Conservation (phyloP, 768 basidiomycete species). For the Pisolithus microcarpus region DNA sequence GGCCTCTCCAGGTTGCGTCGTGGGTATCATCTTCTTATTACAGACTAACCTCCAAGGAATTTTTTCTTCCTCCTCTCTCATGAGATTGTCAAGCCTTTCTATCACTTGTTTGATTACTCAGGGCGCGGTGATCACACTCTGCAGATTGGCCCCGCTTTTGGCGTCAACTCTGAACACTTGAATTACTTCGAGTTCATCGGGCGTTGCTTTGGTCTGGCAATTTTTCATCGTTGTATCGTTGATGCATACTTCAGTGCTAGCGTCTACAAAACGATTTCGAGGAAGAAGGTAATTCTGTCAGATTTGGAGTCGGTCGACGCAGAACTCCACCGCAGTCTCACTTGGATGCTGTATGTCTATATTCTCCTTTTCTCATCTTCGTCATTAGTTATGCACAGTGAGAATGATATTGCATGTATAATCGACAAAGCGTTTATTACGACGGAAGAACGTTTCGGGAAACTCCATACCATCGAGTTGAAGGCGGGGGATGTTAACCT, state of each 20-base stretch:
- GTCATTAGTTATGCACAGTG: constrained; percentile 39
- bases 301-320: constrained; percentile 97
- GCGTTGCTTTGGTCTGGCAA: constrained; percentile 87
- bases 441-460: constrained; percentile 95
- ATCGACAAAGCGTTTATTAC: constrained; percentile 98
- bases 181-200: constrained; percentile 99
- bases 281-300: constrained; percentile 85
- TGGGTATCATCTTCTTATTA: not conserved
- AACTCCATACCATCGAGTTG: constrained; percentile 94
- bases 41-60: constrained; percentile 52
- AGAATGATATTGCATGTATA: constrained; percentile 96
- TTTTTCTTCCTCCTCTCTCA: constrained; percentile 99
- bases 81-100: constrained; percentile 99
- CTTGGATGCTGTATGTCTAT: constrained; percentile 93
- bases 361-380: not conserved
- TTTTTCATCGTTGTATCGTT: constrained; percentile 98
- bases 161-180: constrained; percentile 96
- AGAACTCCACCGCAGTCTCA: constrained; percentile 88
- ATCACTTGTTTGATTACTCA: constrained; percentile 98
- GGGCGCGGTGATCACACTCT: constrained; percentile 99
- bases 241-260: constrained; percentile 99
- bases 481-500: constrained; percentile 82
- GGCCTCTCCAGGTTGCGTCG: constrained; percentile 83
- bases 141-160: constrained; percentile 97
- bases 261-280: constrained; percentile 99